Conservation (phyloP, 306 rosid species). For the Styphnolobium japonicum region DNA sequence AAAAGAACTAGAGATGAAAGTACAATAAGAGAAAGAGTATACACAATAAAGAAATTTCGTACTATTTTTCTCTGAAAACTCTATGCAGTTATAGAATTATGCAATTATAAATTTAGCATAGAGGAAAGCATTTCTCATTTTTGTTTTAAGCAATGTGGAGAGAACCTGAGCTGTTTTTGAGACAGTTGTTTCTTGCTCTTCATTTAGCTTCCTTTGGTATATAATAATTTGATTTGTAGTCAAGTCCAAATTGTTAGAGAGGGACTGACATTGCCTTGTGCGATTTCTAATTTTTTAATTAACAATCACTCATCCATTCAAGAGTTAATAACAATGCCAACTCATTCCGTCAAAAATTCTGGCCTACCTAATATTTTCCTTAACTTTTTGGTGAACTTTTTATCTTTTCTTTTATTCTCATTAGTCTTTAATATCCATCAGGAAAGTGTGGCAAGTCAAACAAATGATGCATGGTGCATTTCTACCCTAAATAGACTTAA, state of each 20-base stretch:
- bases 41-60: not conserved
- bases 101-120: not conserved
- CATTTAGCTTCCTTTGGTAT: not conserved
- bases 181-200: not conserved
- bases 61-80: not conserved
- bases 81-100: too few species aligned
- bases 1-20: not conserved
- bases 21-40: not conserved
- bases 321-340: too few species aligned
- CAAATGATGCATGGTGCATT: conserved; percentile 77
- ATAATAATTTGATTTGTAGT: not conserved
- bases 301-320: too few species aligned
- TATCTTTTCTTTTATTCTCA: not conserved
- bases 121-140: not conserved
- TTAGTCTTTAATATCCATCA: conserved; percentile 24
- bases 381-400: not conserved
- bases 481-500: conserved; percentile 65
- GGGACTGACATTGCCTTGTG: not conserved
- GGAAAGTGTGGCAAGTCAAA: conserved; percentile 67
- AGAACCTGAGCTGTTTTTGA: not conserved
- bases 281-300: too few species aligned
- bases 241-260: not conserved
- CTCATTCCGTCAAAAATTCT: too few species aligned
- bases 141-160: not conserved
- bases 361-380: too few species aligned